Evolutionary conservation across 495 filamentous ascomycete species (phyloP).

Genomic region (Hypoxylon lienhwacheense): DNA sequence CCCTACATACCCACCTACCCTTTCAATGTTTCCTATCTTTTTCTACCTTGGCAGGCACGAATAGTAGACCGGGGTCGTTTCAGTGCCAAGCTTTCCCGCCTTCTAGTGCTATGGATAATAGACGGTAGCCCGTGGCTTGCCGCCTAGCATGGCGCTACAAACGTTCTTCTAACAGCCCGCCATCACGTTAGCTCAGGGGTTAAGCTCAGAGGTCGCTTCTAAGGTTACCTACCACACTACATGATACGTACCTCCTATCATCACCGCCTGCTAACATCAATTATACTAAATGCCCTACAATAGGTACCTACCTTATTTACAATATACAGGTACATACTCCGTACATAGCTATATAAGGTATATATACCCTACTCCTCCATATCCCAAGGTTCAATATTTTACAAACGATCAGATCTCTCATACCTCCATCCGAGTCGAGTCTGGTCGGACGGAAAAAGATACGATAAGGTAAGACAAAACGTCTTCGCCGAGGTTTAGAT

Average conservation of each 20-base stretch:
- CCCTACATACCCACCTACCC: background rate
- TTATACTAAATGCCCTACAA: no score
- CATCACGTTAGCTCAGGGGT: constrained; percentile 28
- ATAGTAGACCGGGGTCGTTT: constrained; percentile 9
- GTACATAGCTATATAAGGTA: no score
- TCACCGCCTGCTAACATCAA: constrained; percentile 2
- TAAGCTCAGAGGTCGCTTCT: constrained; percentile 2
- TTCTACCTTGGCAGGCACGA: no score
- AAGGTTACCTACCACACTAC: constrained; percentile 13
- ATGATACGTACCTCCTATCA: background rate
- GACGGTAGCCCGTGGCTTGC: constrained; percentile 6
- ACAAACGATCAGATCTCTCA: no score
- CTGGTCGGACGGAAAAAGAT: no score
- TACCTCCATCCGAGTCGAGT: constrained; percentile 2
- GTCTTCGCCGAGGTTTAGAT: background rate
- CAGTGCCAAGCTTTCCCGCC: constrained; percentile 25
- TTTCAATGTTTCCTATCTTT: no score
- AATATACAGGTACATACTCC: background rate
- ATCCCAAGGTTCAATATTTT: background rate
- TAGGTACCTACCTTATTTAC: no score
- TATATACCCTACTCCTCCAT: background rate
- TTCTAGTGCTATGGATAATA: constrained; percentile 11
- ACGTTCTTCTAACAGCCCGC: constrained; percentile 11
- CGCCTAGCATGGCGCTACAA: constrained; percentile 19
- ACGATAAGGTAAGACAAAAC: constrained; percentile 26